These are phyloP conservation scores for Cercospora zeae-maydis DNA, from an alignment of 2,329 filamentous ascomycete genomes.

Conservation along the genomic window DNA sequence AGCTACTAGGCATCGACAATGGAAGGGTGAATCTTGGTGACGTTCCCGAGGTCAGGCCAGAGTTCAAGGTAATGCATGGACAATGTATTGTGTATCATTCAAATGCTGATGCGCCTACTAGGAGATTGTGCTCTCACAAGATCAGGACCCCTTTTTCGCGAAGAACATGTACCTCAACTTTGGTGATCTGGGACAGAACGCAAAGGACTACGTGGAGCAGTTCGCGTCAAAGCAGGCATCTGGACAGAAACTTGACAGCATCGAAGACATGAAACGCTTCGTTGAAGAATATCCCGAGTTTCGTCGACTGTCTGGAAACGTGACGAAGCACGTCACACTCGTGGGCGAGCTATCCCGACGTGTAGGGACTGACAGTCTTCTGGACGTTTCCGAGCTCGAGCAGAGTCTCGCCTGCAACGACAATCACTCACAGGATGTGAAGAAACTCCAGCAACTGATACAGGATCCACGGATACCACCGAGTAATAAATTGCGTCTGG, in stretches of 20 bases:
- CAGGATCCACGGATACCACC: conserved; percentile 71
- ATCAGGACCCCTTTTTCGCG: conserved; percentile 97
- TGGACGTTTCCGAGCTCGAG: conserved; percentile 97
- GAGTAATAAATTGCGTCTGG: conserved; percentile 82
- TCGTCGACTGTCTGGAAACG: conserved; percentile 91
- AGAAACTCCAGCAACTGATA: conserved; percentile 83
- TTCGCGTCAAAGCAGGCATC: conserved; percentile 98
- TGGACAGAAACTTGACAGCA: conserved; percentile 92
- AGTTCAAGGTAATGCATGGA: conserved; percentile 29
- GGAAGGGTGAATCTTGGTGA: conserved; percentile 86
- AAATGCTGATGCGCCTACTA: conserved; percentile 25
- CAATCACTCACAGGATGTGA: conserved; percentile 87
- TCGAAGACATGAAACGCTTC: conserved; percentile 97
- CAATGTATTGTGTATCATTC: neutral
- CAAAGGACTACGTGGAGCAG: conserved; percentile 98
- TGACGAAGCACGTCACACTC: conserved; percentile 95
- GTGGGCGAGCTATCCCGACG: conserved; percentile 89
- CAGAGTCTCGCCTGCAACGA: conserved; percentile 97
- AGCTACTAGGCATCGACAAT: conserved; percentile 88
- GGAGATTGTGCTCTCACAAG: conserved; percentile 92
- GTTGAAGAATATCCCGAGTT: conserved; percentile 99
- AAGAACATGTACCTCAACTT: conserved; percentile 99
- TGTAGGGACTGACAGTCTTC: conserved; percentile 76
- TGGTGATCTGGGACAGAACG: conserved; percentile 88
- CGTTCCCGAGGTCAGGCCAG: conserved; percentile 32